Evolutionary conservation across 1,139 yeast species (phyloP).

Genomic region (Candida sp.): DNA sequence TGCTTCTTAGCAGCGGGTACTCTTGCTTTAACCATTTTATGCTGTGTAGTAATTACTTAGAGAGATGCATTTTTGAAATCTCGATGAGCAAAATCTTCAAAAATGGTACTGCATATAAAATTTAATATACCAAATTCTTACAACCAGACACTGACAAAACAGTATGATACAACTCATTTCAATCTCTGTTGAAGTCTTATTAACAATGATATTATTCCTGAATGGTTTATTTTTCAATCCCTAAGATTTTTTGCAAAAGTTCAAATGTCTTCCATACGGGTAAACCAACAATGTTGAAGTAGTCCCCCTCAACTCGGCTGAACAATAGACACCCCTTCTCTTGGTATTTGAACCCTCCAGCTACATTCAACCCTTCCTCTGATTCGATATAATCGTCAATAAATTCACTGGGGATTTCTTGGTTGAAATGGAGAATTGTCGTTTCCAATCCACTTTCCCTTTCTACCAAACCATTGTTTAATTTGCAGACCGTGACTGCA

Average conservation of each 20-base stretch:
- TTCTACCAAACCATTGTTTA: constrained; percentile 22
- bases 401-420: constrained; percentile 46
- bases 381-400: constrained; percentile 59
- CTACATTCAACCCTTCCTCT: constrained; percentile 77
- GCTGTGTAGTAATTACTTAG: no score
- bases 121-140: neutral
- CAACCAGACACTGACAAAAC: neutral
- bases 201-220: no score
- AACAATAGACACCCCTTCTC: constrained; percentile 67
- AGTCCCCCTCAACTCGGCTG: constrained; percentile 69
- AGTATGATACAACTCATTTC: no score
- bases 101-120: neutral
- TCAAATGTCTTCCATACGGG: constrained; percentile 62
- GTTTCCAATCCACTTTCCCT: constrained; percentile 12
- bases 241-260: constrained; percentile 22
- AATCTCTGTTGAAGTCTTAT: no score
- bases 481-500: constrained; percentile 57
- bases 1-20: constrained; percentile 4
- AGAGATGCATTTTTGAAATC: neutral
- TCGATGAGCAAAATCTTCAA: neutral
- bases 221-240: neutral
- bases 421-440: constrained; percentile 27
- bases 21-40: constrained; percentile 7
- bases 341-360: constrained; percentile 93
- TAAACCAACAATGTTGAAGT: constrained; percentile 84